Base-by-base conservation (phyloP, 2,329 filamentous ascomycete species). In the Fusarium sublunatum region DNA sequence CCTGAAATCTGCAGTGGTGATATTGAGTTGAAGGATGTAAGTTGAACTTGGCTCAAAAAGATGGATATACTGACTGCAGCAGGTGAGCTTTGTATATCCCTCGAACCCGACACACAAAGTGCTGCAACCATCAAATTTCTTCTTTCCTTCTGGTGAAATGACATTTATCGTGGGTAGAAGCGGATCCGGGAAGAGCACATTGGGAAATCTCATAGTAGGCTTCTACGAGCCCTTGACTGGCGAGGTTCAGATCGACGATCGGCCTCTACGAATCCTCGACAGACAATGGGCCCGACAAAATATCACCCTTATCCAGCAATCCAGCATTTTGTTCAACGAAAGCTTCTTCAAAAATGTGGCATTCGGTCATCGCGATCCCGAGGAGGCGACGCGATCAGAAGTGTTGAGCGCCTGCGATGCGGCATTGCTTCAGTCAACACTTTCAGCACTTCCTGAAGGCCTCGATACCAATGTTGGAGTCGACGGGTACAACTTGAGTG, bases 111-210 rank as follows among this genome's bases (percentile, higher is more conserved):
- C 83, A 2, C 82, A 84, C 15, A 72, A 76, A 0, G 88, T 89
- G 2, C 80, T 97, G 9, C 76, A 83, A 1, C 77, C 83, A 7
- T 84, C 86, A 0, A 88, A 82, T 0, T 83, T 97, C 59, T 84
- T 82, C 64, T 94, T 98, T 54, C 85, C 88, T 0, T 82, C 89
- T 0, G 89, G 91, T 0, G 82, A 91, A 60, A 87, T 89, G 4
- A 92, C 88, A 0, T 97, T 95, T 70, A 81, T 98, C 3, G 86
- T 97, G 45, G 95, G 94, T 0, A 85, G 84, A 69, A 97, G 92
- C 70, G 95, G 95, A 1, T 97, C 92, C 2, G 94, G 94, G 0
- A 98, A 98, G 75, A 97, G 92, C 67, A 98, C 94, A 0, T 72
- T 98, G 2, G 88, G 90, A 1, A 92, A 92, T 71, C 81, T 98